These are phyloP conservation scores for Lachancea quebecensis DNA, from an alignment of 805 yeast species.

Conservation along the genomic window DNA sequence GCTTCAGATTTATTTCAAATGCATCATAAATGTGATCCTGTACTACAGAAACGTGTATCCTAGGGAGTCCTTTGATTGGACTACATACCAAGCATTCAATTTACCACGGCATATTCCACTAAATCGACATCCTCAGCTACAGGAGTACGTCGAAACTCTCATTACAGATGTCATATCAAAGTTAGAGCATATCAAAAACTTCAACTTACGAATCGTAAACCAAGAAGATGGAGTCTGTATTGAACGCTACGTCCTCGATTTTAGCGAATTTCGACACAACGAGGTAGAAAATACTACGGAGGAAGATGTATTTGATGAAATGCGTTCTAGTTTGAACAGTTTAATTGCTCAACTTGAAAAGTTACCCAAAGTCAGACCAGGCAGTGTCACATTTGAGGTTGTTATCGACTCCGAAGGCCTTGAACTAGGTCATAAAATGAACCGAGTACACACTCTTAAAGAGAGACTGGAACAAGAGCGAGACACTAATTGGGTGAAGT, in stretches of 20 bases:
- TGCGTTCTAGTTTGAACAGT: constrained; percentile 28
- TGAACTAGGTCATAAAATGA: constrained; percentile 22
- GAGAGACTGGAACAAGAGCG: constrained; percentile 20
- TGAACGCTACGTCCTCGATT: constrained; percentile 27
- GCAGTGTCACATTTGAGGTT: constrained; percentile 24
- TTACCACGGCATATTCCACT: constrained; percentile 36
- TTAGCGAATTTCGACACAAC: constrained; percentile 27
- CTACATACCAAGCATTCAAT: constrained; percentile 37
- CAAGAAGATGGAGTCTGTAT: constrained; percentile 15
- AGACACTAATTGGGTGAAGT: constrained; percentile 28
- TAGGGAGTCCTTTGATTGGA: constrained; percentile 28
- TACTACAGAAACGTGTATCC: constrained; percentile 36
- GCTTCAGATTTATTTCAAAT: constrained; percentile 30
- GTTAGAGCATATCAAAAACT: constrained; percentile 17
- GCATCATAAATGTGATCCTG: constrained; percentile 33
- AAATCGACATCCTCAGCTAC: constrained; percentile 42
- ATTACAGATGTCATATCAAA: constrained; percentile 23
- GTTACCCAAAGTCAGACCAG: constrained; percentile 20
- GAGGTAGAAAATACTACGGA: constrained; percentile 13
- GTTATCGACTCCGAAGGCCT: constrained; percentile 24
- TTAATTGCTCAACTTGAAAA: constrained; percentile 22
- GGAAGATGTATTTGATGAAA: constrained; percentile 27
- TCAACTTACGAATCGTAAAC: constrained; percentile 21
- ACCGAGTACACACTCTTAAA: constrained; percentile 4
- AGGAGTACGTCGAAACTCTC: constrained; percentile 33